phyloP scores from a whole-genome alignment of 208 protist genomes.

The Leishmania braziliensis region DNA sequence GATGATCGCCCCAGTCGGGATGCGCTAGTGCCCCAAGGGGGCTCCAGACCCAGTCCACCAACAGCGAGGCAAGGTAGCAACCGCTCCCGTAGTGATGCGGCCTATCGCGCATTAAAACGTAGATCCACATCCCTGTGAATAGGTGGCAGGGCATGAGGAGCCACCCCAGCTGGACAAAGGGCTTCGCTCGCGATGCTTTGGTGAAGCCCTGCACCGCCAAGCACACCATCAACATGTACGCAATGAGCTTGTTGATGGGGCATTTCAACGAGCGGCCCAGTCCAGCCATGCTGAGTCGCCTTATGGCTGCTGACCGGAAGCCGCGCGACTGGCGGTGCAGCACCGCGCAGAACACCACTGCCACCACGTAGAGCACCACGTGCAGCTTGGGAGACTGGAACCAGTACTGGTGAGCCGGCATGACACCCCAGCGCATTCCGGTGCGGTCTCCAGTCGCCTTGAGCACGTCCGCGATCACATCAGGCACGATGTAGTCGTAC shows the following conservation, averaged over 20 bases:
- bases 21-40: constrained; percentile 36
- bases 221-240: constrained; percentile 37
- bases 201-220: constrained; percentile 47
- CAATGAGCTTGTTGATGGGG: constrained; percentile 46
- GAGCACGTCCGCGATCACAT: constrained; percentile 37
- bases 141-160: constrained; percentile 86
- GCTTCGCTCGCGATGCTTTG: constrained; percentile 50
- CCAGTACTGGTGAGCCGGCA: constrained; percentile 45
- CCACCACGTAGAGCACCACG: constrained; percentile 46
- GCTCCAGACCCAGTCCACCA: constrained; percentile 58
- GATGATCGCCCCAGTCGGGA: constrained; percentile 76
- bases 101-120: constrained; percentile 38
- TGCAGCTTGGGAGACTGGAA: constrained; percentile 72
- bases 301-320: constrained; percentile 28
- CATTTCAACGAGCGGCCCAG: constrained; percentile 35
- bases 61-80: constrained; percentile 67
- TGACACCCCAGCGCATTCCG: constrained; percentile 63
- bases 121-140: constrained; percentile 58
- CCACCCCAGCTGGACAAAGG: constrained; percentile 82
- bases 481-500: constrained; percentile 48
- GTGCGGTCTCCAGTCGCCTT: constrained; percentile 34
- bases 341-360: constrained; percentile 32
- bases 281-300: constrained; percentile 11
- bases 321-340: constrained; percentile 39
- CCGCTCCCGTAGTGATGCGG: constrained; percentile 40